Percentiles rank a stretch among this genome's conserved stretches.
phyloP scores from a whole-genome alignment of 1,139 yeast genomes.

The Yamadazyma kanchanaburiensis region DNA sequence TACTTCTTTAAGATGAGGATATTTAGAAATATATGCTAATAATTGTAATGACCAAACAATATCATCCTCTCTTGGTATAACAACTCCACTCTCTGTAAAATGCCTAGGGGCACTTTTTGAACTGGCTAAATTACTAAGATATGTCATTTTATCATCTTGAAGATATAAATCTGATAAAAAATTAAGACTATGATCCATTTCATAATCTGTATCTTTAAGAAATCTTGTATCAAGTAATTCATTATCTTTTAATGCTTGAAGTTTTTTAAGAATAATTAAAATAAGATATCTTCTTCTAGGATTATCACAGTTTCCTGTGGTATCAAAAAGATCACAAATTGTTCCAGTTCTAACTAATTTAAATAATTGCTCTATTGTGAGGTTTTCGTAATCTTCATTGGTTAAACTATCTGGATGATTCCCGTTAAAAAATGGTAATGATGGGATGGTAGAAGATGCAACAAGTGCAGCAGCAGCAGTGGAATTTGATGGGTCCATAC shows the following conservation, averaged over 20 bases:
- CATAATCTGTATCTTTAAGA: conserved; percentile 32
- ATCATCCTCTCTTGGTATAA: conserved; percentile 88
- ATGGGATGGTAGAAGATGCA: conserved; percentile 8
- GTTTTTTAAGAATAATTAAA: conserved; percentile 34
- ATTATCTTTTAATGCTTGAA: conserved; percentile 35
- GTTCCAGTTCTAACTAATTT: conserved; percentile 24
- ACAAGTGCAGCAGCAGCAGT: conserved; percentile 16
- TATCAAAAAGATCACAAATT: conserved; percentile 4
- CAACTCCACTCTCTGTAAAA: conserved; percentile 67
- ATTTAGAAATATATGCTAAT: conserved; percentile 88
- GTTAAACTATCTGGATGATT: conserved; percentile 25
- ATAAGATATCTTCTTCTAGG: conserved; percentile 36
- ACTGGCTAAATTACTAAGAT: conserved; percentile 17
- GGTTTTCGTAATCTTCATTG: conserved; percentile 39
- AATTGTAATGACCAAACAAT: conserved; percentile 91
- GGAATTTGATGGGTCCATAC: conserved; percentile 10
- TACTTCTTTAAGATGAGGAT: conserved; percentile 71
- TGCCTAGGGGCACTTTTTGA: conserved; percentile 53
- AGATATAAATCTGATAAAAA: conserved; percentile 41
- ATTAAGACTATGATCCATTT: conserved; percentile 43
- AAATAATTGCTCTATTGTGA: conserved; percentile 37
- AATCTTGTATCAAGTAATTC: conserved; percentile 35
- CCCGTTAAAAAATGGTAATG: conserved; percentile 15
- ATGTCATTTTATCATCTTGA: conserved; percentile 30
- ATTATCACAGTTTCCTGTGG: conserved; percentile 12